Evolutionary conservation across 805 yeast genomes (phyloP).

Genomic region (Monosporozyma servazzii): DNA sequence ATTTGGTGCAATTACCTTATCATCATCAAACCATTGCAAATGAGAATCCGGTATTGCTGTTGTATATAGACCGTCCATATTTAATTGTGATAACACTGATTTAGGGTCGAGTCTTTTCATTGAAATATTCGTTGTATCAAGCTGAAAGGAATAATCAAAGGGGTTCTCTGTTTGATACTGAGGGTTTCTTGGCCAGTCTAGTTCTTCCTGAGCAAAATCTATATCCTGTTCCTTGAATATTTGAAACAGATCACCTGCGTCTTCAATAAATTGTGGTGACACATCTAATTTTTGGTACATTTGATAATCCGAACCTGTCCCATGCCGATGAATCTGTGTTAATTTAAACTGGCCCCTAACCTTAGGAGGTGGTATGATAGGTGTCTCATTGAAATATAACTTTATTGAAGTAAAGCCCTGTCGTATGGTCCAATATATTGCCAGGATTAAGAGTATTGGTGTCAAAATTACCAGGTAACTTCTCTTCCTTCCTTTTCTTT

Average conservation of each 20-base stretch:
- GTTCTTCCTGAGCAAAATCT: constrained; percentile 4
- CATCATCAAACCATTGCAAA: constrained; percentile 24
- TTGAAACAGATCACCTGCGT: constrained; percentile 13
- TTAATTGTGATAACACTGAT: constrained; percentile 56
- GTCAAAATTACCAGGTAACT: not conserved
- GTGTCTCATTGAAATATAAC: not conserved
- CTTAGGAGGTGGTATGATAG: not conserved
- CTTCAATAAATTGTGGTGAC: constrained; percentile 9
- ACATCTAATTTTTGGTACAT: constrained; percentile 17
- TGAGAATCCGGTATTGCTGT: not conserved
- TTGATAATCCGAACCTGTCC: constrained; percentile 10
- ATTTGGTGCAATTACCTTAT: constrained; percentile 55
- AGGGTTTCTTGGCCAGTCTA: constrained; percentile 16
- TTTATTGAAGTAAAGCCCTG: not conserved
- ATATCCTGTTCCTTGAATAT: not conserved
- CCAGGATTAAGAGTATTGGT: not conserved
- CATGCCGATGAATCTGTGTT: constrained; percentile 20
- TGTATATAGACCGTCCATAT: not conserved
- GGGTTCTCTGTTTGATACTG: constrained; percentile 20
- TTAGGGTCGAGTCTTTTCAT: constrained; percentile 45
- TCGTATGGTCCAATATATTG: not conserved
- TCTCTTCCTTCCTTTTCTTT: not conserved
- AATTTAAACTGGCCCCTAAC: constrained; percentile 10
- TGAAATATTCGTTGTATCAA: constrained; percentile 8
- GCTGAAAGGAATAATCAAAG: constrained; percentile 14